Evolutionary conservation across 441 rosid genomes (phyloP), one percentile per base, ranked within the genome.

Genomic region (Arabidopsis lyrata): DNA sequence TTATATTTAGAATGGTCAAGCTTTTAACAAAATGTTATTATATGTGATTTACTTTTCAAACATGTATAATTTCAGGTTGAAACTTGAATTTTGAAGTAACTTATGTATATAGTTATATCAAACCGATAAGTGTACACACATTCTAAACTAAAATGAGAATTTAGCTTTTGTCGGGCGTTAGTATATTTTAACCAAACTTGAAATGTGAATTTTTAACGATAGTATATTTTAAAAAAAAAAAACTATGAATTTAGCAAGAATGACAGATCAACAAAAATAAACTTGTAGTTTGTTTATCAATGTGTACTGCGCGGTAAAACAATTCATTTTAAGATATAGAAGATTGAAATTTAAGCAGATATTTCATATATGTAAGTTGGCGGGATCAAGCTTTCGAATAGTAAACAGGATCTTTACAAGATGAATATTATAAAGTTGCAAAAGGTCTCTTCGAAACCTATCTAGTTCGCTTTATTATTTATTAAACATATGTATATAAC

Each of bases 381-480:
- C 79, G 79, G 79, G 74, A 62, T 68, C 36, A 62, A 35, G 29
- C 39, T 53, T 75, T 75, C 18, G 52, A 75, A 75, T 68, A 68
- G 74, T 68, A 15, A 6, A 16, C 4, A 18, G 57, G 44, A 75
- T 75, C 65, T 54, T 53, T 14, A 48, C 24, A 75, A 54, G 70
- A 53, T 22, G 50, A 53, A 61, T 68, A 44, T 24, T 15, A 35
- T 34, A 53, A 44, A 35, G 74, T 27, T 49, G 31, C 47, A 53
- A 68, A 75, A 75, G 74, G 57, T 12, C 27, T 42, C 38, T 16
- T 20, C 12, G 15, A 74, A 32, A 60, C 69, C 6, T 53, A 61
- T 53, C 49, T 75, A 53, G 3, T 53, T 75, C 50, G 35, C 68
- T 75, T 75, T 61, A 44, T 42, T 52, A 67, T 14, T 54, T 22